Percentiles rank a stretch among this genome's conserved stretches.
phyloP scores from a whole-genome alignment of 306 rosid species.

The Erythrophleum fordii region DNA sequence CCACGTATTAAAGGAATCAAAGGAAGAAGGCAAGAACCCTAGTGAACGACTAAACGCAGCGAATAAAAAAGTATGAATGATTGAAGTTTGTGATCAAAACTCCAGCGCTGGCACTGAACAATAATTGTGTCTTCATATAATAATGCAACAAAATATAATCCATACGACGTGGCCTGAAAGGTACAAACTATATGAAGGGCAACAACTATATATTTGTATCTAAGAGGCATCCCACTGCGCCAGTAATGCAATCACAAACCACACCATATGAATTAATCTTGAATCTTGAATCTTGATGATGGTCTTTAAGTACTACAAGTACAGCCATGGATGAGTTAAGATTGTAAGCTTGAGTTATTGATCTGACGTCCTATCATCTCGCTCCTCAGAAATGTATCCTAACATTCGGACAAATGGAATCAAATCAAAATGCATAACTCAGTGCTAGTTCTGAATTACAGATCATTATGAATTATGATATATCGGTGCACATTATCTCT shows the following conservation, averaged over 20 bases:
- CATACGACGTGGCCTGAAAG: slow-evolving; percentile 42
- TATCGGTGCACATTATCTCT: slow-evolving; percentile 39
- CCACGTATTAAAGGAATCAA: background rate
- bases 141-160: slow-evolving; percentile 18
- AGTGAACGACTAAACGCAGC: background rate
- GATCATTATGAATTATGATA: slow-evolving; percentile 31
- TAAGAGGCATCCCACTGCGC: slow-evolving; percentile 33
- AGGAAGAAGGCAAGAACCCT: background rate
- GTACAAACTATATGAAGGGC: background rate
- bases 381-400: slow-evolving; percentile 54
- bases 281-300: slow-evolving; percentile 39
- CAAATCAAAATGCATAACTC: slow-evolving; percentile 53
- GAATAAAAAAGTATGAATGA: slow-evolving; percentile 45
- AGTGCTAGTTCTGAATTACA: slow-evolving; percentile 40
- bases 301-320: slow-evolving; percentile 61
- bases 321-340: slow-evolving; percentile 54
- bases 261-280: background rate
- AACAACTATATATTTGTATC: background rate
- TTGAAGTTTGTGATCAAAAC: slow-evolving; percentile 43
- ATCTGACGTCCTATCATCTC: slow-evolving; percentile 47
- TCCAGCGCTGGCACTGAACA: slow-evolving; percentile 42
- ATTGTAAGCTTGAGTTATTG: slow-evolving; percentile 38
- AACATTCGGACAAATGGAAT: slow-evolving; percentile 71
- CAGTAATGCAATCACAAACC: slow-evolving; percentile 38
- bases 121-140: slow-evolving; percentile 40